phyloP scores from a whole-genome alignment of 805 yeast genomes.

The Ogataea glucozyma region DNA sequence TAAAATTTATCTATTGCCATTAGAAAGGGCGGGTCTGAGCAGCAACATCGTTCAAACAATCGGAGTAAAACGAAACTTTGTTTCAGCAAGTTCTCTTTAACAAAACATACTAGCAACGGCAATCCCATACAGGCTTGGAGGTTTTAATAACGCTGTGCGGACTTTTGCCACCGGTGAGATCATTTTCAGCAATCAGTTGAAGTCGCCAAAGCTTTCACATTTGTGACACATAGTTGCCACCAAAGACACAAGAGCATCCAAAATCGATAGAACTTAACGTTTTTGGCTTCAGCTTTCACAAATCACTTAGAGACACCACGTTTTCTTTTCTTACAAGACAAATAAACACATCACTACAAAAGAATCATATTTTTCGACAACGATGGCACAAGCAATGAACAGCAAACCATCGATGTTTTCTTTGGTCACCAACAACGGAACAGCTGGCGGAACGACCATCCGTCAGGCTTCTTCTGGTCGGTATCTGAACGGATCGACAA shows the following conservation, averaged over 20 bases:
- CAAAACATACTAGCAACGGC: too few relatives aligned
- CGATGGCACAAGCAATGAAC: constrained; percentile 34
- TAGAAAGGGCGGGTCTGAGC: constrained; percentile 1
- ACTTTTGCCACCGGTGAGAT: constrained; percentile 1
- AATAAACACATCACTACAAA: not conserved
- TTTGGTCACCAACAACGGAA: constrained; percentile 34
- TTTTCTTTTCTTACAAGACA: not conserved
- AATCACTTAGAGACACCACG: not conserved
- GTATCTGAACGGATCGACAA: constrained; percentile 24
- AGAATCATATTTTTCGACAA: not conserved
- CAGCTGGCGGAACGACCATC: constrained; percentile 35
- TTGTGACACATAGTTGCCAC: not conserved
- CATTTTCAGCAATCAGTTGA: not conserved
- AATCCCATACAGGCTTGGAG: not conserved
- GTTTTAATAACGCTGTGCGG: not conserved
- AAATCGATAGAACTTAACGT: too few relatives aligned
- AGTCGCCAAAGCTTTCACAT: not conserved
- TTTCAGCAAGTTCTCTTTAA: too few relatives aligned
- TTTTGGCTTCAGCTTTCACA: too few relatives aligned
- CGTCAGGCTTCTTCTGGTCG: constrained; percentile 28
- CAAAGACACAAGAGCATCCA: not conserved
- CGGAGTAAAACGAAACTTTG: not conserved
- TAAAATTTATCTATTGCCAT: not conserved
- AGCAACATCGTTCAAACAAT: not conserved
- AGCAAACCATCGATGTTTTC: constrained; percentile 46